Evolutionary conservation across 164 flowering plant genomes (phyloP), one percentile per base, ranked within the genome.

Genomic region (Euptelea pleiosperma): DNA sequence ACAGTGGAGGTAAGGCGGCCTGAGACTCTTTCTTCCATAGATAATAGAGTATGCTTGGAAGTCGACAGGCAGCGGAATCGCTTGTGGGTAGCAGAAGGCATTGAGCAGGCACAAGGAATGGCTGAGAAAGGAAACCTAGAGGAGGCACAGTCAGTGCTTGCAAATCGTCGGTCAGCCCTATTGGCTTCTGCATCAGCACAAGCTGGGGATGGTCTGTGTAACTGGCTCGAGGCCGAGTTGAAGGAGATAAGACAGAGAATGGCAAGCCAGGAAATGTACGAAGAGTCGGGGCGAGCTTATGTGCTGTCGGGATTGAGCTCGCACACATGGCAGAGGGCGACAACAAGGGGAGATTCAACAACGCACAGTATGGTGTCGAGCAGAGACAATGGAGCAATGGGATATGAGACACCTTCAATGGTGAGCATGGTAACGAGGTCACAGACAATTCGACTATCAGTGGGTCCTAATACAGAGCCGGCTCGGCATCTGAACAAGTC

Each of bases 51-150:
- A 14, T 64, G 37, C 46, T 36, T 75, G 47, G 68, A 75, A 26
- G 73, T 75, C 7, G 78, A 75, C 50, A 31, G 78, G 25, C 68
- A 75, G 46, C 53, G 68, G 51, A 75, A 68, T 41, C 72, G 73
- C 3, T 18, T 68, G 15, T 16, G 8, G 34, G 78, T 55, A 6
- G 61, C 67, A 3, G 63, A 68, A 24, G 62, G 63, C 0, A 75
- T 71, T 18, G 61, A 63, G 1, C 61, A 68, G 51, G 70, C 78
- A 24, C 70, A 59, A 28, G 49, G 31, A 6, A 34, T 62, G 67
- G 78, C 78, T 24, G 75, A 75, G 56, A 15, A 26, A 9, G 73
- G 78, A 29, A 47, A 67, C 45, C 46, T 71, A 19, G 65, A 49
- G 14, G 52, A 52, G 5, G 75, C 78, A 19, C 60, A 44, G 42